Base-by-base conservation (phyloP, 2,329 filamentous ascomycete species). In the Graphiopsis chlorocephala region DNA sequence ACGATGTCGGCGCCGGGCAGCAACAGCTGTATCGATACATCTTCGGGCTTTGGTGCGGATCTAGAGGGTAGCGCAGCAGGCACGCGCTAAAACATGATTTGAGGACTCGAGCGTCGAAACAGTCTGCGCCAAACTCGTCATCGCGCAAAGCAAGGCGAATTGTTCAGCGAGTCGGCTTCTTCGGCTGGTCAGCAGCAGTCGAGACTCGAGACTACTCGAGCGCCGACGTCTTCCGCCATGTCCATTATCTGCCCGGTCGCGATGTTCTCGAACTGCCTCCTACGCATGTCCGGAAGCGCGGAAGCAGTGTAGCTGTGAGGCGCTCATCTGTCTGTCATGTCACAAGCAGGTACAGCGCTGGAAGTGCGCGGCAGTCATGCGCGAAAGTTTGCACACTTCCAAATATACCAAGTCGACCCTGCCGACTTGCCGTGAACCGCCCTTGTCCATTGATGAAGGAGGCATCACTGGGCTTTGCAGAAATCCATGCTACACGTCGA, bases 121-220 rank as follows among this genome's bases (percentile, higher is more conserved):
- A 42, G 38, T 50, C 53, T 31, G 17, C 55, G 61, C 52, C 52
- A 63, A 63, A 52, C 15, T 56, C 61, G 50, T 56, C 61, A 58
- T 57, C 25, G 42, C 47, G 20, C 59, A 52, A 52, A 61, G 28
- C 58, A 61, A 61, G n/a, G 28, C 26, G 25, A 42, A 28, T 14
- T n/a, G 31, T 56, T 35, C 28, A 48, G 42, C 42, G 48, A 57
- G 33, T 58, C 55, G 61, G 55, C 48, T 38, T 12, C 15, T 6
- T 53, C 61, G 61, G 61, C 38, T 45, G 20, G 26, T 42, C 55
- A 45, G 29, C 33, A 25, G 17, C 6, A 55, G 25, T 55, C 38
- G 38, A 45, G 38, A n/a, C 50, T 53, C 26, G 28, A 53, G 38
- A n/a, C 20, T n/a, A n/a, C 50, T 53, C 26, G 28, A 53, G 38